Evolutionary conservation across 2,329 filamentous ascomycete genomes (phyloP).

Genomic region (Exophiala viscosa): DNA sequence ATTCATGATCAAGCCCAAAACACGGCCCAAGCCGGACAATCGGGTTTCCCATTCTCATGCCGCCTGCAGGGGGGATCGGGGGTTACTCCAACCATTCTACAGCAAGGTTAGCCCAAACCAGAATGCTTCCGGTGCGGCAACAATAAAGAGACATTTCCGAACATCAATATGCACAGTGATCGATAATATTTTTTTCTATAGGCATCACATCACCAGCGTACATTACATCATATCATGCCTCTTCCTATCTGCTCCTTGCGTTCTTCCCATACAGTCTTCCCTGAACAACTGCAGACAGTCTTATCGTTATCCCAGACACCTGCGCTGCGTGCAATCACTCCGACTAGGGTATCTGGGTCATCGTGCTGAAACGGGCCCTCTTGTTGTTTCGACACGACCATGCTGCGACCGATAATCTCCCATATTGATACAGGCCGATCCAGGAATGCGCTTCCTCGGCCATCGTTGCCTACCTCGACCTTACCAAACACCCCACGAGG

Average conservation of each 20-base stretch:
- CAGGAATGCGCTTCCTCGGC: slow-evolving; percentile 74
- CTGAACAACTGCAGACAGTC: slow-evolving; percentile 94
- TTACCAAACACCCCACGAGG: slow-evolving; percentile 67
- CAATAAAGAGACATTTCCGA: not conserved
- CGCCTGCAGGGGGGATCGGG: slow-evolving; percentile 7
- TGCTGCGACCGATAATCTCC: slow-evolving; percentile 92
- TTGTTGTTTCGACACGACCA: slow-evolving; percentile 73
- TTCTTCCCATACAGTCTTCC: slow-evolving; percentile 98
- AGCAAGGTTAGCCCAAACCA: slow-evolving; percentile 1
- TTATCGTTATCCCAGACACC: slow-evolving; percentile 99
- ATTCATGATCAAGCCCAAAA: slow-evolving; percentile 1
- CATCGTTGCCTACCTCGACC: slow-evolving; percentile 70
- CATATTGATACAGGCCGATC: slow-evolving; percentile 82
- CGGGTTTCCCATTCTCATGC: slow-evolving; percentile 8
- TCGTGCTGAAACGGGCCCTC: slow-evolving; percentile 63
- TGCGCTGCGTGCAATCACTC: slow-evolving; percentile 89
- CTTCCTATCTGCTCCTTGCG: slow-evolving; percentile 81
- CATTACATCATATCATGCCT: slow-evolving; percentile 71
- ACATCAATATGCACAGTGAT: not conserved
- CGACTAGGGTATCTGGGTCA: slow-evolving; percentile 80
- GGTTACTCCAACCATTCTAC: slow-evolving; percentile 5
- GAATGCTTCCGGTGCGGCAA: slow-evolving; percentile 2
- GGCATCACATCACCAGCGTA: not conserved
- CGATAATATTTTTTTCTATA: not conserved
- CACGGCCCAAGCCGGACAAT: slow-evolving; percentile 9